Evolutionary conservation across 192 early-diverging fungal species (phyloP), one percentile per base, ranked within the genome.

Genomic region (Spinellus fusiger): DNA sequence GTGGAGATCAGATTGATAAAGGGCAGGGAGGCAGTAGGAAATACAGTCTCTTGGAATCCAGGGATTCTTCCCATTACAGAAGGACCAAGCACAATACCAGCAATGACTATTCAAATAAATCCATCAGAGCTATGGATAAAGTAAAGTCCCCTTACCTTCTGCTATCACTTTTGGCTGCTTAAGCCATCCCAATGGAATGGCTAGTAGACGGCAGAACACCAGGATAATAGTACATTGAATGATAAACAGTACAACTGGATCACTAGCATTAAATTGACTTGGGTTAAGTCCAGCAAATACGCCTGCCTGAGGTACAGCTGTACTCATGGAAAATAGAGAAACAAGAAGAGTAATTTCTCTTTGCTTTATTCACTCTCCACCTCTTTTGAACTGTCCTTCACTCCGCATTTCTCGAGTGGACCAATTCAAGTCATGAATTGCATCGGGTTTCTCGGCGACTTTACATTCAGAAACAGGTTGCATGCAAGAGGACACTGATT

Each of bases 141-240:
- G 12, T 1, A 3, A 12, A 10, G 18, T 5, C n/a, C 27, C 5
- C 25, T 33, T 70, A 61, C 69, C 69, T 68, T 98, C 95, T 31
- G 94, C 87, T 49, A 98, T 96, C 33, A 95, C 95, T 3, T 78
- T 69, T 0, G 95, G 95, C 69, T 98, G 93, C 48, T 76, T 64
- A 8, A 94, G 56, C 28, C 77, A 75, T 15, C 67, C 68, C 22
- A 98, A 69, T 4, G 67, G 61, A 28, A 88, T 10, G 23, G 83
- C 81, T 9, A 98, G 64, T 37, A 89, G 16, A 29, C 94, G 84
- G 31, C 86, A 84, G 31, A 92, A 67, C 50, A 64, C 63, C 16
- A 96, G 75, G 40, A 95, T 91, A 57, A 95, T 76, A 28, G 84
- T 51, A 0, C 68, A 64, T 80, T 92, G 94, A 49, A 92, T 77